Evolutionary conservation across 1,139 yeast genomes (phyloP), one percentile per base, ranked within the genome.

Genomic region (Candida tropicalis): DNA sequence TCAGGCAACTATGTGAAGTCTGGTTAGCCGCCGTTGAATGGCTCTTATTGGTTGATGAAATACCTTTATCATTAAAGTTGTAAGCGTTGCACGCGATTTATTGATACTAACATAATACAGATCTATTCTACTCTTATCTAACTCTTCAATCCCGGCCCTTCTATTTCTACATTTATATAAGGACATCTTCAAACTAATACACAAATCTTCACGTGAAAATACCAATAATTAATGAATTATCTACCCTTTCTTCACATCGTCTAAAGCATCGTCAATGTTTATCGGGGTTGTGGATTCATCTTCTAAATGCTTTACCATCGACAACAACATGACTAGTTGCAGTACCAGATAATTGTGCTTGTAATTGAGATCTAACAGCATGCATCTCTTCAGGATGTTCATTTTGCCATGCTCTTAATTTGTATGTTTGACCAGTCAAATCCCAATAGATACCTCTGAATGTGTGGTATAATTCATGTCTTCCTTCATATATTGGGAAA

Each of bases 371-470:
- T 58, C 73, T 74, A 16, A 84, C 86, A 15, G 82, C 84, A 25
- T 84, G 90, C 53, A 86, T 60, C 50, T 81, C 73, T 49, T 84
- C 90, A 2, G 91, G 91, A 54, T 86, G 77, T 2, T 66, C 63
- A 22, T 72, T 59, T 62, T 87, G 95, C 91, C 95, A 87, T 53
- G 75, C 84, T 52, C 76, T 73, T 46, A 87, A 69, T 63, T 87
- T 87, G 62, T 78, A 62, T 2, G 83, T 65, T 64, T 87, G 93
- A 16, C 96, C 96, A 24, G 86, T 71, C 39, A 77, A 53, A 59
- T 88, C 96, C 96, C 96, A 87, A 63, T 83, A 87, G 28, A 87
- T 75, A 39, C 95, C 96, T 57, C 95, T 78, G 18, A 74, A 56
- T 1, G 91, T 80, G 26, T 79, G 73, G 56, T 58, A 74, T 39